These are phyloP conservation scores for Arabis hirsuta DNA, from an alignment of 345 rosid species.

Conservation along the genomic window DNA sequence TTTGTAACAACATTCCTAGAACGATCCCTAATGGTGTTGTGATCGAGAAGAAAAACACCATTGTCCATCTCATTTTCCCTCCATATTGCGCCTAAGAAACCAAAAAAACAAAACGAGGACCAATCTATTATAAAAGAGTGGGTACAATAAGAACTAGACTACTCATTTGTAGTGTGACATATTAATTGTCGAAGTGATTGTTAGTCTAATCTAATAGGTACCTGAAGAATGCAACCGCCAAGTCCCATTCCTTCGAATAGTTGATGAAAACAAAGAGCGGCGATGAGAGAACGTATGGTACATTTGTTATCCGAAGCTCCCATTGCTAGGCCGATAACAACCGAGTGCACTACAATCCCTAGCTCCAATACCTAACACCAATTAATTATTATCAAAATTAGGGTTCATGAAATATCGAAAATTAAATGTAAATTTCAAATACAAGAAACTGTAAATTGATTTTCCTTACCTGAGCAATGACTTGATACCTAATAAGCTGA, in stretches of 20 bases:
- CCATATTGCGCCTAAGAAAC: constrained; percentile 50
- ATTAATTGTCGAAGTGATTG: not conserved
- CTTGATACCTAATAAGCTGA: constrained; percentile 40
- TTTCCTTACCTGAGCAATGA: constrained; percentile 42
- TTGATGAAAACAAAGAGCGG: constrained; percentile 42
- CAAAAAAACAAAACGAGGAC: not conserved
- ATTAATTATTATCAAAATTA: not conserved
- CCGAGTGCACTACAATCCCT: constrained; percentile 43
- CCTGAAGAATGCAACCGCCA: constrained; percentile 41
- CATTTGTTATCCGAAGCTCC: constrained; percentile 41
- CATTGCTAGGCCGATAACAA: constrained; percentile 42
- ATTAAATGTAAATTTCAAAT: not conserved
- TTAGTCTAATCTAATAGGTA: not conserved
- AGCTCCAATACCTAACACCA: constrained; percentile 38
- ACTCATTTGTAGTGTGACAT: not conserved
- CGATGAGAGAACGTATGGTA: constrained; percentile 40
- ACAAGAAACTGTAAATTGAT: not conserved
- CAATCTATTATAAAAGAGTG: not conserved
- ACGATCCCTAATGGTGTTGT: constrained; percentile 55
- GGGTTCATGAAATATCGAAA: not conserved
- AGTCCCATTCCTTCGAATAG: constrained; percentile 43
- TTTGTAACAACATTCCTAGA: constrained; percentile 48
- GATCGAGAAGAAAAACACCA: constrained; percentile 52
- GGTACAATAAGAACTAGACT: constrained; percentile 3
- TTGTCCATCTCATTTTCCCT: constrained; percentile 28